phyloP scores from a whole-genome alignment of 345 rosid genomes.

The Populus nigra region DNA sequence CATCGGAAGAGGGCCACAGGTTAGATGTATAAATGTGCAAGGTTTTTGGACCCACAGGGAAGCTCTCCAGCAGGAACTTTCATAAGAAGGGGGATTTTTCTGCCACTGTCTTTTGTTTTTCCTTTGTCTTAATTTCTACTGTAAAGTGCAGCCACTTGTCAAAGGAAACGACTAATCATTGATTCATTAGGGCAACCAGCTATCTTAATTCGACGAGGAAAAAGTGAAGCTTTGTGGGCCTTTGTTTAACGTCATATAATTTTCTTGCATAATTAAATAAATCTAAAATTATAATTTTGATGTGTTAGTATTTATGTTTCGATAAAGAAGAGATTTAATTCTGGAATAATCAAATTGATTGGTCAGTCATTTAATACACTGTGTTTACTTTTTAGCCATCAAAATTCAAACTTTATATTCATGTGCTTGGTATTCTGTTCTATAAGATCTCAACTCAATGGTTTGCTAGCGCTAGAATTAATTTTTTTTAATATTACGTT shows the following conservation, averaged over 20 bases:
- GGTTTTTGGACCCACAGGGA: not conserved
- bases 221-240: not conserved
- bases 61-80: conserved; percentile 1
- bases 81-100: not conserved
- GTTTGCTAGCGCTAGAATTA: too few relatives aligned
- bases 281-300: too few relatives aligned
- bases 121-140: conserved; percentile 10
- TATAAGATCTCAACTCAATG: too few relatives aligned
- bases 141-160: not conserved
- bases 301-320: too few relatives aligned
- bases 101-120: conserved; percentile 23
- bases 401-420: not conserved
- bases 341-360: too few relatives aligned
- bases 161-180: conserved; percentile 9
- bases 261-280: too few relatives aligned
- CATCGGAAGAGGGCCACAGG: not conserved
- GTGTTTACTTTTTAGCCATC: too few relatives aligned
- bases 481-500: too few relatives aligned
- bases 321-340: too few relatives aligned
- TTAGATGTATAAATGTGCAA: not conserved
- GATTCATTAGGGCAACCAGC: conserved; percentile 8
- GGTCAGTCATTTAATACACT: too few relatives aligned
- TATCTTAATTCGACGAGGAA: not conserved
- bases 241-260: not conserved
- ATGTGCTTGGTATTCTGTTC: not conserved